These are phyloP conservation scores for Ogataea populi-albae DNA, from an alignment of 805 yeast species.

Conservation along the genomic window DNA sequence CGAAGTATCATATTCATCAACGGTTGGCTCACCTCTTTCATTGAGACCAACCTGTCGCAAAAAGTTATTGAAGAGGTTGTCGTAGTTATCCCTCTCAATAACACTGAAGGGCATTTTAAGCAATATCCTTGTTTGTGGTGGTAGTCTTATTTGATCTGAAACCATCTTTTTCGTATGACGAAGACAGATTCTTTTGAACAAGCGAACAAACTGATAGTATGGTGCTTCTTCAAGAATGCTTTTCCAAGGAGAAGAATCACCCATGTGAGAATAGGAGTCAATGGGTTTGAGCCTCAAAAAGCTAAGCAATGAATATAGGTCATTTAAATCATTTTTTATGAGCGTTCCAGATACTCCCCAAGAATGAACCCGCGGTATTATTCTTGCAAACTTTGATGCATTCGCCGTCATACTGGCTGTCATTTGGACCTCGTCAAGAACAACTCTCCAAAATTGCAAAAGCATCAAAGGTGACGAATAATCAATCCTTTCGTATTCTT, in stretches of 20 bases:
- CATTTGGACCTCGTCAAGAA: slow-evolving; percentile 95
- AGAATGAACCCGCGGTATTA: slow-evolving; percentile 81
- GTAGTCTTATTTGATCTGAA: slow-evolving; percentile 68
- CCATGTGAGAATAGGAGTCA: slow-evolving; percentile 23
- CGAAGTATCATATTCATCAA: slow-evolving; percentile 49
- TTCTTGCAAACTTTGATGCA: slow-evolving; percentile 75
- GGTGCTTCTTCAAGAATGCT: slow-evolving; percentile 25
- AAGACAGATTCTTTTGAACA: slow-evolving; percentile 57
- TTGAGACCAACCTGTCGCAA: slow-evolving; percentile 51
- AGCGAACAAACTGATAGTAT: slow-evolving; percentile 40
- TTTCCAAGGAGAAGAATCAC: slow-evolving; percentile 29
- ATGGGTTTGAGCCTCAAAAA: slow-evolving; percentile 72
- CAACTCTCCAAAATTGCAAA: slow-evolving; percentile 83
- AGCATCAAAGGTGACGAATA: slow-evolving; percentile 81
- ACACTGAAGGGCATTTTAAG: slow-evolving; percentile 74
- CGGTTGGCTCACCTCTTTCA: slow-evolving; percentile 48
- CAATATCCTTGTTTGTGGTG: slow-evolving; percentile 70
- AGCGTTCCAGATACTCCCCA: slow-evolving; percentile 99
- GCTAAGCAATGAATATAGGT: slow-evolving; percentile 66
- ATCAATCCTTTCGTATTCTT: slow-evolving; percentile 38
- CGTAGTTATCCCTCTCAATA: slow-evolving; percentile 82
- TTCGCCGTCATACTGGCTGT: slow-evolving; percentile 69
- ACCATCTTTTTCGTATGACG: slow-evolving; percentile 88
- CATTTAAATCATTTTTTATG: slow-evolving; percentile 60
- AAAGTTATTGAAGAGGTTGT: slow-evolving; percentile 60